A percentile compares a stretch with the other conserved stretches of the same genome.
Evolutionary conservation across 495 filamentous ascomycete species (phyloP).

Genomic region (Aspergillus nanangensis): DNA sequence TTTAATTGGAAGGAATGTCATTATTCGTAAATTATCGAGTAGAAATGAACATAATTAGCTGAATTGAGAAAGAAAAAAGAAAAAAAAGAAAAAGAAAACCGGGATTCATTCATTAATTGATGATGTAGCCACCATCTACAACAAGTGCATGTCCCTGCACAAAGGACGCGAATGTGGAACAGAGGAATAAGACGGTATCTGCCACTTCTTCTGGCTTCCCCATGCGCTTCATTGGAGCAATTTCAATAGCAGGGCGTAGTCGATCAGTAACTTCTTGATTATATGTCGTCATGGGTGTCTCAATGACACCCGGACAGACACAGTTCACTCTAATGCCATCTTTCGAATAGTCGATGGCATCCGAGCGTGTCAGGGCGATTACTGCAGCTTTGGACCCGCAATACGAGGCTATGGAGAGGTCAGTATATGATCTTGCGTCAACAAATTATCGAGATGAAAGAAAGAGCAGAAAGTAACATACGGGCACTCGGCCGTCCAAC

Average conservation of each 20-base stretch:
- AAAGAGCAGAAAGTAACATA: no score
- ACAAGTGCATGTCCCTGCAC: conserved; percentile 48
- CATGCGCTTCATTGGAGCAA: conserved; percentile 48
- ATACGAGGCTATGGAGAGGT: conserved; percentile 32
- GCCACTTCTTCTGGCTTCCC: conserved; percentile 46
- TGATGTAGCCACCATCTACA: conserved; percentile 51
- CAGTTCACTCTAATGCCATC: conserved; percentile 49
- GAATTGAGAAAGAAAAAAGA: no score
- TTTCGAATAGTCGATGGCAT: conserved; percentile 49
- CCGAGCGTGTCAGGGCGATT: conserved; percentile 40
- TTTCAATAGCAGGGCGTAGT: conserved; percentile 33
- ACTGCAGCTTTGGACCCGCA: conserved; percentile 44
- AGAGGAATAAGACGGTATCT: conserved; percentile 46
- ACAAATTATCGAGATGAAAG: not conserved
- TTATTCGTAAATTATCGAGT: not conserved
- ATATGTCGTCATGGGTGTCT: conserved; percentile 43
- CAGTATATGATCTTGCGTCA: not conserved
- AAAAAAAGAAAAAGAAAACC: no score
- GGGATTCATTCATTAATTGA: conserved; percentile 27
- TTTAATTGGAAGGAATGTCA: conserved; percentile 45
- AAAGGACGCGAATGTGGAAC: conserved; percentile 43
- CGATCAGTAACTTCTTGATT: conserved; percentile 30
- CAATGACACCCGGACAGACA: conserved; percentile 49
- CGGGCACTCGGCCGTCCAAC: conserved; percentile 43
- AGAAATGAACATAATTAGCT: not conserved